Evolutionary conservation across 2,329 filamentous ascomycete species (phyloP).

Genomic region (Colletotrichum aenigma): DNA sequence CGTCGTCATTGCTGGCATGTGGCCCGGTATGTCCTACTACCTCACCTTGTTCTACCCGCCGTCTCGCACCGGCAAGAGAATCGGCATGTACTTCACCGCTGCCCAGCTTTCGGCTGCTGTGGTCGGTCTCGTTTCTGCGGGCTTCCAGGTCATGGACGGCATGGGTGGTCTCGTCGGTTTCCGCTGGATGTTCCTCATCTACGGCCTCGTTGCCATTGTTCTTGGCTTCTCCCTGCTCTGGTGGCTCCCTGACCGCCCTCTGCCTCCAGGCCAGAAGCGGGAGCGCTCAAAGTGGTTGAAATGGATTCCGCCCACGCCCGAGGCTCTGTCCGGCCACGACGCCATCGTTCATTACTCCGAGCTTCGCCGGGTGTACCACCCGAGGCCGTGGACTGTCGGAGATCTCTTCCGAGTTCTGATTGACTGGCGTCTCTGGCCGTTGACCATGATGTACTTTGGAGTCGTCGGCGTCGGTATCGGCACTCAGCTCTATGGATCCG

Average conservation of each 20-base stretch:
- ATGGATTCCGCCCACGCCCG: constrained; percentile 71
- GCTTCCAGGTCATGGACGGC: constrained; percentile 91
- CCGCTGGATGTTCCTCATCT: constrained; percentile 92
- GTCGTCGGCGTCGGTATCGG: constrained; percentile 93
- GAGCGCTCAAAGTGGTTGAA: constrained; percentile 56
- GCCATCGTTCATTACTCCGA: constrained; percentile 84
- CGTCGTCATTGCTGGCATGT: constrained; percentile 90
- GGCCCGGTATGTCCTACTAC: constrained; percentile 95
- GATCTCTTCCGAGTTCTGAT: constrained; percentile 75
- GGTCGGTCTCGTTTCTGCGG: constrained; percentile 86
- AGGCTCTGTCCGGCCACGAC: constrained; percentile 78
- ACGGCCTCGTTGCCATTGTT: constrained; percentile 75
- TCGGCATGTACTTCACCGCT: constrained; percentile 89
- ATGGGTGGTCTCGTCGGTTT: constrained; percentile 77
- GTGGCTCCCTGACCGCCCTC: constrained; percentile 88
- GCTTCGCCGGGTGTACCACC: constrained; percentile 79
- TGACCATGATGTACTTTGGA: constrained; percentile 92
- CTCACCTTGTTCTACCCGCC: constrained; percentile 91
- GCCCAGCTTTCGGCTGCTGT: constrained; percentile 88
- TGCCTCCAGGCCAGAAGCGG: constrained; percentile 70
- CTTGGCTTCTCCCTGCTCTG: constrained; percentile 78
- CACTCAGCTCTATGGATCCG: constrained; percentile 84
- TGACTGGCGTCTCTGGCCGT: constrained; percentile 88
- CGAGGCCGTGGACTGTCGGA: constrained; percentile 71
- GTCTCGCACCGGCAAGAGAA: constrained; percentile 82